Evolutionary conservation across 306 rosid genomes (phyloP).

Genomic region (Myrica gale): DNA sequence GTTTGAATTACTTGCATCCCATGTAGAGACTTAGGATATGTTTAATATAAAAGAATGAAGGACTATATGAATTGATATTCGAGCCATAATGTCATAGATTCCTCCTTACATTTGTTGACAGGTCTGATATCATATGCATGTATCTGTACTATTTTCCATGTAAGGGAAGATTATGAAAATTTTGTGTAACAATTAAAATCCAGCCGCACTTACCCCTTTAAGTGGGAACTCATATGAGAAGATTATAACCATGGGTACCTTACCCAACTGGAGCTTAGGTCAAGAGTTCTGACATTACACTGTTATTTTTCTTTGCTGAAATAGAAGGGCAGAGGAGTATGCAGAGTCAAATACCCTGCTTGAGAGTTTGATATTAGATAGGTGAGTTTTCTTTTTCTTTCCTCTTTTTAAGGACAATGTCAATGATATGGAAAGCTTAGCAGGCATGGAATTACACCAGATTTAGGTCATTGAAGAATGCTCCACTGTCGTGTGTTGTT

Average conservation of each 20-base stretch:
- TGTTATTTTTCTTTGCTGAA: neutral
- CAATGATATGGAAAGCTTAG: neutral
- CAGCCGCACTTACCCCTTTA: neutral
- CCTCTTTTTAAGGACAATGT: too few relatives aligned
- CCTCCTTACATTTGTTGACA: neutral
- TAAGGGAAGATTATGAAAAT: constrained; percentile 12
- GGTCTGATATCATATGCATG: neutral
- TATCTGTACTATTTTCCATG: constrained; percentile 11
- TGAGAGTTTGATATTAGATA: neutral
- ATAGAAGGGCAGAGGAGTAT: neutral
- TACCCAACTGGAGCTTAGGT: neutral
- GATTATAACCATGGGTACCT: neutral
- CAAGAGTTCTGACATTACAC: neutral
- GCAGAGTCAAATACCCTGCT: neutral
- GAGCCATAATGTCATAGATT: neutral
- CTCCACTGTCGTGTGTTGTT: neutral
- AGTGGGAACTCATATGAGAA: neutral
- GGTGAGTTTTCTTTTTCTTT: neutral
- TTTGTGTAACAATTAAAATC: constrained; percentile 1
- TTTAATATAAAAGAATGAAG: neutral
- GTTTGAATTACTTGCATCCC: neutral
- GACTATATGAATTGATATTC: constrained; percentile 2
- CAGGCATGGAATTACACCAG: neutral
- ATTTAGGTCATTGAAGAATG: too few relatives aligned
- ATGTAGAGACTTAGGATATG: neutral